A percentile compares a stretch with the other conserved stretches of the same genome.
Evolutionary conservation across 305 asterid species (phyloP).

Genomic region (Solanum chacoense): DNA sequence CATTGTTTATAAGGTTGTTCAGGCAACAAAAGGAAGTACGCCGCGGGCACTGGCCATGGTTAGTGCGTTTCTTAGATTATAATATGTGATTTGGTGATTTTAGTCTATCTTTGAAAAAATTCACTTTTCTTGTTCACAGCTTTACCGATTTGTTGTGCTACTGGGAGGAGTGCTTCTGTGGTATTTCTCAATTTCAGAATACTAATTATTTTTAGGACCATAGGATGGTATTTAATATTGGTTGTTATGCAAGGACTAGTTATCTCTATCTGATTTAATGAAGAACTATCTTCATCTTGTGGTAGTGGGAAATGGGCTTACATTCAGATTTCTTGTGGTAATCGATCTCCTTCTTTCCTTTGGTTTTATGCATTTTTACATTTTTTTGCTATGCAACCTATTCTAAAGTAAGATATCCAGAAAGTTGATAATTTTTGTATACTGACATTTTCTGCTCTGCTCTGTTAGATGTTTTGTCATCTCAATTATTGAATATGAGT

Average conservation of each 20-base stretch:
- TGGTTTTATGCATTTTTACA: neutral
- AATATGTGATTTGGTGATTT: neutral
- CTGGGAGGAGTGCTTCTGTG: slow-evolving; percentile 47
- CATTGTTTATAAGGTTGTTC: slow-evolving; percentile 64
- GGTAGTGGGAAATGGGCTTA: slow-evolving; percentile 62
- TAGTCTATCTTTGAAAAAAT: neutral
- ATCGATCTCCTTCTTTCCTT: slow-evolving; percentile 7
- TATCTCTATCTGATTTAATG: slow-evolving; percentile 63
- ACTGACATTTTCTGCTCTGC: neutral
- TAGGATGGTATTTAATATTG: slow-evolving; percentile 9
- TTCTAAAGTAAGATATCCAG: neutral
- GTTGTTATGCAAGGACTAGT: slow-evolving; percentile 48
- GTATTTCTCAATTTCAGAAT: slow-evolving; percentile 11
- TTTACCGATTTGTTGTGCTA: slow-evolving; percentile 68
- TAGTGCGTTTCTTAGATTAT: slow-evolving; percentile 4
- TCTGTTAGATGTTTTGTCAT: neutral
- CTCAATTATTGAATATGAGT: neutral
- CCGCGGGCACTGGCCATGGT: slow-evolving; percentile 78
- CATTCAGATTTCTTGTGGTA: slow-evolving; percentile 93
- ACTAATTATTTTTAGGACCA: neutral
- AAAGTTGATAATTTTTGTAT: neutral
- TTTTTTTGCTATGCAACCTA: neutral
- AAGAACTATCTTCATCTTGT: slow-evolving; percentile 49
- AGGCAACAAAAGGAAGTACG: slow-evolving; percentile 77
- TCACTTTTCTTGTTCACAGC: slow-evolving; percentile 20